Conservation (phyloP, 176 grass and related monocot species). For the Musa schizocarpa region DNA sequence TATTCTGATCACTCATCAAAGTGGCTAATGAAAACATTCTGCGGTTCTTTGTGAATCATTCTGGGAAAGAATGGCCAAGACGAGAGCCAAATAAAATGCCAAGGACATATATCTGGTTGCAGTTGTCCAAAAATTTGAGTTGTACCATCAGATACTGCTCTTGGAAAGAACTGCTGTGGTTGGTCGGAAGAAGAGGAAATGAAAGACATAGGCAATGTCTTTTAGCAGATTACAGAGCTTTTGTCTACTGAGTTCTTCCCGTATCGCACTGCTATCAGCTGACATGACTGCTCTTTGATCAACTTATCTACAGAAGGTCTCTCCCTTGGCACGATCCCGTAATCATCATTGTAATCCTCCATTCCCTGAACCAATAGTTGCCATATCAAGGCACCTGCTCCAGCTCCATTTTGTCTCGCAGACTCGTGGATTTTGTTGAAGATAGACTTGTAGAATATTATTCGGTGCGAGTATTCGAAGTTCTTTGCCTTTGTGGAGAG, state of each 20-base stretch:
- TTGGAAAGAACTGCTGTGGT: not conserved
- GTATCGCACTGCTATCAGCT: constrained; percentile 41
- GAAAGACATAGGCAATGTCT: not conserved
- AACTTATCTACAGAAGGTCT: constrained; percentile 44
- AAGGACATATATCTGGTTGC: not conserved
- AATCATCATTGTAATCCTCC: constrained; percentile 60
- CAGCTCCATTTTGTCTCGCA: constrained; percentile 51
- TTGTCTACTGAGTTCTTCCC: constrained; percentile 18
- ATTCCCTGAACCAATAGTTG: constrained; percentile 74
- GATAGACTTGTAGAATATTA: constrained; percentile 56
- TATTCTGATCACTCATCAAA: not conserved
- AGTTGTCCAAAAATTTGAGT: not conserved
- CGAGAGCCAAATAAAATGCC: not conserved
- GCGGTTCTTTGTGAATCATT: not conserved
- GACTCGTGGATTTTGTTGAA: constrained; percentile 58
- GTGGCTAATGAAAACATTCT: not conserved
- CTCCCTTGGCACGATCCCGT: constrained; percentile 55
- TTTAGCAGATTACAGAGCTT: constrained; percentile 15
- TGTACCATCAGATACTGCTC: not conserved
- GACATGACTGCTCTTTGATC: constrained; percentile 77
- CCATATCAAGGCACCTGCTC: constrained; percentile 64
- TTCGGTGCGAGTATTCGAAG: constrained; percentile 52
- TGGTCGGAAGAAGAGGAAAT: not conserved
- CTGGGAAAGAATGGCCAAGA: not conserved
- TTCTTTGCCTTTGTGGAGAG: constrained; percentile 42